phyloP scores from a whole-genome alignment of 192 early-diverging fungal genomes.

The Glomus cerebriforme region DNA sequence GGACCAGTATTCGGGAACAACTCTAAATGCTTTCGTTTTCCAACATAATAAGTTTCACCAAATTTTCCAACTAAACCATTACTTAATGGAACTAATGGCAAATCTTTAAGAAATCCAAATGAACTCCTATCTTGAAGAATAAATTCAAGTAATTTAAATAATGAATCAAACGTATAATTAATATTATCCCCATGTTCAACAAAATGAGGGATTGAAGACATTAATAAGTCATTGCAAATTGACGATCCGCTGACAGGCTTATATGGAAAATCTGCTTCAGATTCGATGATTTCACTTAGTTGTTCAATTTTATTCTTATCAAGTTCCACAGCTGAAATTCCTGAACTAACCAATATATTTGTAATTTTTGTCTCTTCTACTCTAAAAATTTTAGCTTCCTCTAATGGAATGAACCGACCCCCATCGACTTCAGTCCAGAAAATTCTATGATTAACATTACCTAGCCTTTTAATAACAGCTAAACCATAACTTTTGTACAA shows the following conservation, averaged over 20 bases:
- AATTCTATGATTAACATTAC: neutral
- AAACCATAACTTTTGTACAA: neutral
- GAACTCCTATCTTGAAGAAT: neutral
- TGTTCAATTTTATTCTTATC: neutral
- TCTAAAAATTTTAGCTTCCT: neutral
- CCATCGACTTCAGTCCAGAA: neutral
- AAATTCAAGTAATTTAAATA: neutral
- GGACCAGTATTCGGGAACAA: neutral
- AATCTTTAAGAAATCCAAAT: neutral
- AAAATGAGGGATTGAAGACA: too few relatives aligned
- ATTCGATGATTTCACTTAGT: neutral
- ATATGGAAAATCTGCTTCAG: neutral
- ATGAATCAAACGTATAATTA: too few relatives aligned
- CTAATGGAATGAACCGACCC: neutral
- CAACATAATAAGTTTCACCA: neutral
- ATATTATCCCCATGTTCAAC: too few relatives aligned
- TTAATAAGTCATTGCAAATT: neutral
- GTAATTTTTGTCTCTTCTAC: neutral
- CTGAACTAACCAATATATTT: neutral
- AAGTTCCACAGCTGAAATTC: neutral
- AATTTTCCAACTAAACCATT: neutral
- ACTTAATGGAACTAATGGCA: neutral
- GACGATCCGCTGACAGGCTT: neutral
- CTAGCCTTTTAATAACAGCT: neutral
- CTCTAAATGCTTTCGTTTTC: neutral